Conservation (phyloP, 106 monocot genomes). For the Allium sativum region DNA sequence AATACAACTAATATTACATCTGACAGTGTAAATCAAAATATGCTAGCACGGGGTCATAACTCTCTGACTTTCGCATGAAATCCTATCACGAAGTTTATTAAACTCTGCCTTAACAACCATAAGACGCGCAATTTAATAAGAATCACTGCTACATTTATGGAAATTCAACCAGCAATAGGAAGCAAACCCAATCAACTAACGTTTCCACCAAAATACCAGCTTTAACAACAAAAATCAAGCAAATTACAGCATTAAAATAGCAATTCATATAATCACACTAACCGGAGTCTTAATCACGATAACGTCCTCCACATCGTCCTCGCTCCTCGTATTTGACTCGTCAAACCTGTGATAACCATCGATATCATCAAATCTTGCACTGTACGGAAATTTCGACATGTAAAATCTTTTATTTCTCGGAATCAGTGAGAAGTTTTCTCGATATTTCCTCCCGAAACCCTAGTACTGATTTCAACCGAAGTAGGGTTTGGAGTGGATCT, state of each 20-base stretch:
- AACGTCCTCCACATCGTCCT: slow-evolving; percentile 2
- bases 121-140: too few relatives aligned
- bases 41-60: too few relatives aligned
- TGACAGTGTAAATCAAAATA: too few relatives aligned
- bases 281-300: slow-evolving; percentile 16
- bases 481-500: neutral
- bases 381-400: slow-evolving; percentile 1
- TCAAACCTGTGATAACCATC: slow-evolving; percentile 11
- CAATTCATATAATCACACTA: neutral
- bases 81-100: too few relatives aligned
- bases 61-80: too few relatives aligned
- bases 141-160: neutral
- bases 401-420: neutral
- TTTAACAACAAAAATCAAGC: neutral
- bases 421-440: neutral
- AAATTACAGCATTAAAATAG: too few relatives aligned
- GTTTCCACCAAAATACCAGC: neutral
- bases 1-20: too few relatives aligned
- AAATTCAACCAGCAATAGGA: neutral
- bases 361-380: slow-evolving; percentile 1
- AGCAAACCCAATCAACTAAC: neutral
- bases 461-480: neutral
- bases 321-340: neutral
- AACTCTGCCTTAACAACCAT: too few relatives aligned
- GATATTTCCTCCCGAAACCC: slow-evolving; percentile 3